phyloP scores from a whole-genome alignment of 345 rosid species.

The Moricandia moricandioides region DNA sequence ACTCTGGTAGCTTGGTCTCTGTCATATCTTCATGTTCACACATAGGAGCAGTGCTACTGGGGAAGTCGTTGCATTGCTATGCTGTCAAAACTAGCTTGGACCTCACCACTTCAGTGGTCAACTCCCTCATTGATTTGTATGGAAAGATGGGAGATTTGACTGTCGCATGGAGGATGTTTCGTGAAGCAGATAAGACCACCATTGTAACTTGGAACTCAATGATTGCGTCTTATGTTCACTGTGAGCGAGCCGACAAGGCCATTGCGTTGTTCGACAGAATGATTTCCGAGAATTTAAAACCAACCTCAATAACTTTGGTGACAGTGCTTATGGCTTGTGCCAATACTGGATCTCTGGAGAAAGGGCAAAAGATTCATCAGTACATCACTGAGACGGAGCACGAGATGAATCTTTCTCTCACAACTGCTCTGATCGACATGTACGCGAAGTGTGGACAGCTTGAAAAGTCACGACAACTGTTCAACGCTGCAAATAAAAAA shows the following conservation, averaged over 20 bases:
- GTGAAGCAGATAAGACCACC: conserved; percentile 38
- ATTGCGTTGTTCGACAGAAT: conserved; percentile 54
- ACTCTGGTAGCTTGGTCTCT: conserved; percentile 48
- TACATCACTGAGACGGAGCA: conserved; percentile 47
- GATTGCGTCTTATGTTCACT: conserved; percentile 47
- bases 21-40: conserved; percentile 56
- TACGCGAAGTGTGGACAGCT: conserved; percentile 69
- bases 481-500: conserved; percentile 45
- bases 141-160: conserved; percentile 51
- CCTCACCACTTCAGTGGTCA: conserved; percentile 41
- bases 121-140: conserved; percentile 61
- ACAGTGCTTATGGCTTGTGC: conserved; percentile 64
- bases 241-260: conserved; percentile 45
- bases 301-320: conserved; percentile 52
- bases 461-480: conserved; percentile 50
- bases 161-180: conserved; percentile 47
- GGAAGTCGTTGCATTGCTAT: conserved; percentile 59
- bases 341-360: conserved; percentile 50
- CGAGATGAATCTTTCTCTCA: conserved; percentile 51
- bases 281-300: conserved; percentile 46
- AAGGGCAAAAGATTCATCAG: conserved; percentile 51
- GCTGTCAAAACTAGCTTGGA: conserved; percentile 39
- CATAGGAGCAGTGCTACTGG: conserved; percentile 38
- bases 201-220: conserved; percentile 57
- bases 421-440: conserved; percentile 65